A percentile compares a stretch with the other conserved stretches of the same genome.
Conservation (phyloP, 148 eudicot genomes). For the Heliamphora exappendiculata region DNA sequence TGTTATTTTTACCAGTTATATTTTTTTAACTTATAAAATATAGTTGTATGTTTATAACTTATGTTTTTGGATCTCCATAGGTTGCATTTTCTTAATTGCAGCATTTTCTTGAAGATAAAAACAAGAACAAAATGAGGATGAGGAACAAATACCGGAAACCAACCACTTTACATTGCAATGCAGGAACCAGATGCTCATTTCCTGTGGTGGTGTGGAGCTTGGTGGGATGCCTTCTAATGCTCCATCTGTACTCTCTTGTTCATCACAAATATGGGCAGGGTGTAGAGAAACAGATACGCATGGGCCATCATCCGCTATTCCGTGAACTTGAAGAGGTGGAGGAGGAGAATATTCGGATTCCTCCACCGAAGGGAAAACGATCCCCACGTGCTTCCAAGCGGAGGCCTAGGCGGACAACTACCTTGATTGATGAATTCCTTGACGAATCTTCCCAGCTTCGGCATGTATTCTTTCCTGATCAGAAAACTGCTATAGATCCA, state of each 20-base stretch:
- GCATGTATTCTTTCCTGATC: conserved; percentile 71
- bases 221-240: conserved; percentile 54
- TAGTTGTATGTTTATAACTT: conserved; percentile 32
- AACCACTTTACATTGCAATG: conserved; percentile 78
- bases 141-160: conserved; percentile 91
- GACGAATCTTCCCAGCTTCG: conserved; percentile 82
- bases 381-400: conserved; percentile 89
- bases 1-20: not conserved
- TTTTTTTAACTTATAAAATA: not conserved
- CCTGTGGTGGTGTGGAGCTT: conserved; percentile 47
- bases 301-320: conserved; percentile 24
- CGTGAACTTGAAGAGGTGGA: conserved; percentile 74
- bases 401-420: conserved; percentile 58
- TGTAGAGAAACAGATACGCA: conserved; percentile 23
- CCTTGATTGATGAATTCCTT: conserved; percentile 83
- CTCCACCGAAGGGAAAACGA: conserved; percentile 74
- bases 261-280: conserved; percentile 27
- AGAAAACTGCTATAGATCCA: conserved; percentile 68
- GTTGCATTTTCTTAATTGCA: conserved; percentile 59
- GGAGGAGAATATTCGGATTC: conserved; percentile 74
- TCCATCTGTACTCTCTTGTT: conserved; percentile 55
- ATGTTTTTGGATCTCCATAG: conserved; percentile 54
- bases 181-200: conserved; percentile 70
- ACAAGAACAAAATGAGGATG: conserved; percentile 57
- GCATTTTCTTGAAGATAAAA: conserved; percentile 55